phyloP scores from a whole-genome alignment of 2,329 filamentous ascomycete genomes.

The Paracorniculantispora psalliotae region DNA sequence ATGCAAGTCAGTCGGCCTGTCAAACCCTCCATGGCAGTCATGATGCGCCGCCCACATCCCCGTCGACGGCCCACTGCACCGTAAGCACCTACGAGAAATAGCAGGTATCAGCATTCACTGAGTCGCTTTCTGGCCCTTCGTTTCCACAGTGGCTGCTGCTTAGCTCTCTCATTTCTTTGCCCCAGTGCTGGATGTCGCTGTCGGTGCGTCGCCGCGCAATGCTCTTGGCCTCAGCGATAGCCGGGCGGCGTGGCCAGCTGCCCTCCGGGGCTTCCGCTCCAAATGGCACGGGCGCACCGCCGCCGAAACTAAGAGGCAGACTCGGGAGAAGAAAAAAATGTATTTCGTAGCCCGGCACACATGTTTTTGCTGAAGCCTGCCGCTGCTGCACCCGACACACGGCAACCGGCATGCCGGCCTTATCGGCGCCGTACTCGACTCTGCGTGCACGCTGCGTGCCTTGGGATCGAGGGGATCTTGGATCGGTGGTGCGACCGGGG shows the following conservation, averaged over 20 bases:
- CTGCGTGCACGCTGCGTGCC: background rate
- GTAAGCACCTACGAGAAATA: background rate
- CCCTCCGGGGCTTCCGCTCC: background rate
- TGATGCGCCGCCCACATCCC: background rate
- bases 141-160: background rate
- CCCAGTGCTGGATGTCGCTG: background rate
- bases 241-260: background rate
- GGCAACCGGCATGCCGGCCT: background rate
- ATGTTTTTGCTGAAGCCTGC: background rate
- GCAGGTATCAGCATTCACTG: background rate
- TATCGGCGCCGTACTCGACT: background rate
- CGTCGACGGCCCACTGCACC: background rate
- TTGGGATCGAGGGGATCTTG: constrained; percentile 7
- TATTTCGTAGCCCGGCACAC: background rate
- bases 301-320: background rate
- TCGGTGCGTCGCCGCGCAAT: background rate
- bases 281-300: background rate
- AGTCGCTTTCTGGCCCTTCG: background rate
- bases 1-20: background rate
- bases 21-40: constrained; percentile 1
- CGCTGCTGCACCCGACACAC: background rate
- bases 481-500: constrained; percentile 10
- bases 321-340: background rate
- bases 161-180: background rate
- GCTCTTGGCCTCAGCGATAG: background rate